These are phyloP conservation scores for Lophiotrema nucula DNA, from an alignment of 495 filamentous ascomycete genomes.

Conservation along the genomic window DNA sequence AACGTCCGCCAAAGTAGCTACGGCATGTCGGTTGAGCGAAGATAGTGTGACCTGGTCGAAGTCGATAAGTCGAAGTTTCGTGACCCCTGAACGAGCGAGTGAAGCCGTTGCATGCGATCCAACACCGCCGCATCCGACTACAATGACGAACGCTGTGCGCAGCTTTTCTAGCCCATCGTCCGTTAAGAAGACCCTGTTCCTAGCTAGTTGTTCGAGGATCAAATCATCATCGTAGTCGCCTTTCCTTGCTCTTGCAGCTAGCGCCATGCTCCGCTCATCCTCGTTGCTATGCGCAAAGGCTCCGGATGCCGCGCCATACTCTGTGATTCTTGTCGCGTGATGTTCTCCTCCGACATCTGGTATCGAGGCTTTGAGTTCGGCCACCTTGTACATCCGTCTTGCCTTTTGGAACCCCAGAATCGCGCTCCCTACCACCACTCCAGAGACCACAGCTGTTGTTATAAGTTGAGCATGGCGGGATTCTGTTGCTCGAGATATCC, in stretches of 20 bases:
- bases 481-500: conserved; percentile 54
- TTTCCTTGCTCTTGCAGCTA: conserved; percentile 75
- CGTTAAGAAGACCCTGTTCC: conserved; percentile 89
- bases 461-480: conserved; percentile 65
- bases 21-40: conserved; percentile 88
- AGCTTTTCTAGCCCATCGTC: conserved; percentile 76
- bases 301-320: conserved; percentile 66
- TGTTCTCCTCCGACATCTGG: conserved; percentile 40
- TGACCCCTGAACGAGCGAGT: conserved; percentile 83
- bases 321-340: conserved; percentile 53
- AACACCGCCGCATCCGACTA: conserved; percentile 93
- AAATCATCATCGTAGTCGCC: conserved; percentile 94
- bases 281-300: conserved; percentile 60
- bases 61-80: conserved; percentile 84
- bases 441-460: conserved; percentile 73
- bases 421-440: conserved; percentile 67
- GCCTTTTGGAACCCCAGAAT: conserved; percentile 51
- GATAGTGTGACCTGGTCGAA: conserved; percentile 97
- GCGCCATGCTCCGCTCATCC: conserved; percentile 70
- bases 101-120: conserved; percentile 88
- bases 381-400: conserved; percentile 36
- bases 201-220: conserved; percentile 92
- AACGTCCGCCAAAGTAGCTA: conserved; percentile 91
- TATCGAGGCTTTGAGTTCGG: conserved; percentile 44
- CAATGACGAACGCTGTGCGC: conserved; percentile 75